Conservation (phyloP, 2,329 filamentous ascomycete species). For the Sarocladium brachiariae region DNA sequence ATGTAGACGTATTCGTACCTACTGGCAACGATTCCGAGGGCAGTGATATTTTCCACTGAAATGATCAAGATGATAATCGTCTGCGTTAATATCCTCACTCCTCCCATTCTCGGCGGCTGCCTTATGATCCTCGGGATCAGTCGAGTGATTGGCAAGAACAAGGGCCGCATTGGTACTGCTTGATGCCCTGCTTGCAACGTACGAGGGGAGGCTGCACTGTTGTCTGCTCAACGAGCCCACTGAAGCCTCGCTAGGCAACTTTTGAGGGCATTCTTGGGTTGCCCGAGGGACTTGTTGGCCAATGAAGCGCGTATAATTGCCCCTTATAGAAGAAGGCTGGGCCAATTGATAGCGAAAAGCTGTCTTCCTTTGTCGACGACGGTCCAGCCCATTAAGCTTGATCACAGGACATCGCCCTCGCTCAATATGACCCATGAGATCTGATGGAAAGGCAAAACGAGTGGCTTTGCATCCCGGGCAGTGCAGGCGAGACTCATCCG, state of each 20-base stretch:
- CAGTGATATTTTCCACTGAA: slow-evolving; percentile 43
- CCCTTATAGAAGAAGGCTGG: slow-evolving; percentile 13
- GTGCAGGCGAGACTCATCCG: slow-evolving; percentile 18
- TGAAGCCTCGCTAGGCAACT: background rate
- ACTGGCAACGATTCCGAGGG: slow-evolving; percentile 46
- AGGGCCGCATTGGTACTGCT: too few relatives aligned
- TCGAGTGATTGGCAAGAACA: too few relatives aligned
- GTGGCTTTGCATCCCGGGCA: slow-evolving; percentile 39
- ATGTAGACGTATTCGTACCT: slow-evolving; percentile 17
- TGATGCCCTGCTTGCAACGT: background rate
- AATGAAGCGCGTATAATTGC: slow-evolving; percentile 17
- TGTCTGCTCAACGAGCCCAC: background rate
- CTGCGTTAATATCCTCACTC: background rate
- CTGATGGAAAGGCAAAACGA: slow-evolving; percentile 29
- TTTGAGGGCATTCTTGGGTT: background rate
- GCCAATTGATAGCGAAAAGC: slow-evolving; percentile 26
- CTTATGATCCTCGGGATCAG: too few relatives aligned
- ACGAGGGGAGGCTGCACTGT: too few relatives aligned
- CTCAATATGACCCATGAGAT: slow-evolving; percentile 41
- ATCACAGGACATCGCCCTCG: slow-evolving; percentile 31
- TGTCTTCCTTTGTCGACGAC: slow-evolving; percentile 29
- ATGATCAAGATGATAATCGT: slow-evolving; percentile 15
- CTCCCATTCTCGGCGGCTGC: background rate
- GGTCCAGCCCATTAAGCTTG: slow-evolving; percentile 23
- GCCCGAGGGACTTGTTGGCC: background rate